Evolutionary conservation across 495 filamentous ascomycete species (phyloP).

Genomic region (Penicillium salamii): DNA sequence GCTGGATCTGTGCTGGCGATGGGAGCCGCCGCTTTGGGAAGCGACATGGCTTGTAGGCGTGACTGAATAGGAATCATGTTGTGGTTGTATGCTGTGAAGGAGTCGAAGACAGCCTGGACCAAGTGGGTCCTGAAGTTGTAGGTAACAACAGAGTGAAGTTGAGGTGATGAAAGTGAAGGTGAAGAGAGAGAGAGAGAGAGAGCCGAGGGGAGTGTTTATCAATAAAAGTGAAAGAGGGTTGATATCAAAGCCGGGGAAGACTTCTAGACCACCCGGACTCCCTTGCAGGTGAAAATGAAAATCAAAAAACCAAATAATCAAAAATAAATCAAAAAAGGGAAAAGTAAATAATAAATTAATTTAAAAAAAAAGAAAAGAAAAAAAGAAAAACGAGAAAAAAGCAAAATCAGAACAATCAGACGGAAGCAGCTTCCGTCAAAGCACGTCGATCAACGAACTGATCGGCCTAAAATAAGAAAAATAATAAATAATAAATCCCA

Average conservation of each 20-base stretch:
- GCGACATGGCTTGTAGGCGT: constrained; percentile 23
- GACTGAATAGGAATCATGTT: constrained; percentile 30
- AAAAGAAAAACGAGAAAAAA: constrained; percentile 10
- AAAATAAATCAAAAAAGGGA: background rate
- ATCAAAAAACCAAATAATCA: constrained; percentile 5
- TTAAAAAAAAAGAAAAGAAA: background rate
- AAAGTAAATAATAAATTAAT: constrained; percentile 2
- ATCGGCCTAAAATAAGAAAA: background rate
- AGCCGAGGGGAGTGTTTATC: constrained; percentile 13
- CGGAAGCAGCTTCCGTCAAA: constrained; percentile 20
- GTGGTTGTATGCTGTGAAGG: background rate
- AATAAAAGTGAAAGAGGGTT: constrained; percentile 17
- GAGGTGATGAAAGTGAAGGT: constrained; percentile 1
- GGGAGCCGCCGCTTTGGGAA: constrained; percentile 22
- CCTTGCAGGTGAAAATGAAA: constrained; percentile 25
- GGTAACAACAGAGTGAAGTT: constrained; percentile 4
- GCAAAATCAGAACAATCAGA: constrained; percentile 8
- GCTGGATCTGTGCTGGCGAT: constrained; percentile 32
- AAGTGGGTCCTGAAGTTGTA: constrained; percentile 1
- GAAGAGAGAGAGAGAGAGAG: constrained; percentile 6
- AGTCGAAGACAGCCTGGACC: background rate
- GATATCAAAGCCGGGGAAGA: constrained; percentile 25
- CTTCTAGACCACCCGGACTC: constrained; percentile 31
- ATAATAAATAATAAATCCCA: no score
- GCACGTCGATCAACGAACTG: constrained; percentile 15